phyloP scores from a whole-genome alignment of 2,329 filamentous ascomycete genomes.

The Exophiala lecanii-corni region DNA sequence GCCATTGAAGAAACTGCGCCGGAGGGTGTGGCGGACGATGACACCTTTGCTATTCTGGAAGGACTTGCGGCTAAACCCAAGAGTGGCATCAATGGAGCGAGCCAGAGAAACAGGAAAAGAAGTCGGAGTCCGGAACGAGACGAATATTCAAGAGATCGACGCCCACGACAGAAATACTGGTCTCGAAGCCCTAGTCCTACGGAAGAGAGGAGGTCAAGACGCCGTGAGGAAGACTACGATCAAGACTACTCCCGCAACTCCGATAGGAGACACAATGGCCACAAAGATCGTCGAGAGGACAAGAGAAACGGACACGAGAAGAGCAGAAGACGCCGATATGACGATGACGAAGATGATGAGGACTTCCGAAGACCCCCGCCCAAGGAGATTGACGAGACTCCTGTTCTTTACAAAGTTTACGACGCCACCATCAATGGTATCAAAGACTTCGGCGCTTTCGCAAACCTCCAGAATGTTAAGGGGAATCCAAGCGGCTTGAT shows the following conservation, averaged over 20 bases:
- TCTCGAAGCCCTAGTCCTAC: conserved; percentile 52
- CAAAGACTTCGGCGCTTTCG: conserved; percentile 94
- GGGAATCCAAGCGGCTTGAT: conserved; percentile 91
- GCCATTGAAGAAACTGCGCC: conserved; percentile 30
- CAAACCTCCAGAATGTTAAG: conserved; percentile 79
- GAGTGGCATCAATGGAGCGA: conserved; percentile 33
- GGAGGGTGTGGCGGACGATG: conserved; percentile 59
- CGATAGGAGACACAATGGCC: conserved; percentile 5
- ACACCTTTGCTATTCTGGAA: conserved; percentile 89
- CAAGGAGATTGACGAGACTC: conserved; percentile 73
- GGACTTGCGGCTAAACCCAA: conserved; percentile 66
- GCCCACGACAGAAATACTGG: conserved; percentile 42
- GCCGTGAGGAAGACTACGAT: conserved; percentile 47
- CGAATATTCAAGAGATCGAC: conserved; percentile 46
- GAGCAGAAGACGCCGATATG: conserved; percentile 39
- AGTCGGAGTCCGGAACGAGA: conserved; percentile 50
- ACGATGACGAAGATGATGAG: conserved; percentile 50
- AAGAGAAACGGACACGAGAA: conserved; percentile 34
- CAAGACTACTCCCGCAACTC: conserved; percentile 29
- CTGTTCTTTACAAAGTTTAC: conserved; percentile 82
- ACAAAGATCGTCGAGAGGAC: conserved; percentile 20
- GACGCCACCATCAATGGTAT: conserved; percentile 84
- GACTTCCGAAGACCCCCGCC: conserved; percentile 62
- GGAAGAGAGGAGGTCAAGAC: conserved; percentile 30
- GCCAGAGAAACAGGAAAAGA: conserved; percentile 46